A percentile compares a stretch with the other conserved stretches of the same genome.
phyloP scores from a whole-genome alignment of 2,329 filamentous ascomycete species.

The Monosporascus sp. region DNA sequence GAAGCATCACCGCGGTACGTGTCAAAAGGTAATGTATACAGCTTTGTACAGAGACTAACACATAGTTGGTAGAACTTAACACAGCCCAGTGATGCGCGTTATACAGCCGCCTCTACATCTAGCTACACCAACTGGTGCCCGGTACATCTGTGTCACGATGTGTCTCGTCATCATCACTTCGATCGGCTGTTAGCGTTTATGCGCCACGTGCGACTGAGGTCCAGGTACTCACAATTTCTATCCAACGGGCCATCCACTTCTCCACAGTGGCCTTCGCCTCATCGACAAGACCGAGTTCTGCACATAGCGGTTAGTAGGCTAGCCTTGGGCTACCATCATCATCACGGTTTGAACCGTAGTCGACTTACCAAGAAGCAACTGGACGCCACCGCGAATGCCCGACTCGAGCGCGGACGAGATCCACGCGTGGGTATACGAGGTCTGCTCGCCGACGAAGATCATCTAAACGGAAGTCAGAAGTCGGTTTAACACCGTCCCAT shows the following conservation, averaged over 20 bases:
- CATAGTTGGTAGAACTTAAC: too few relatives aligned
- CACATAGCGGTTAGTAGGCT: constrained; percentile 2
- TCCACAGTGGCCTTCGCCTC: constrained; percentile 61
- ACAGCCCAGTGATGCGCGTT: too few relatives aligned
- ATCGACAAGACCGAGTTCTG: constrained; percentile 60
- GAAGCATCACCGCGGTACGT: too few relatives aligned
- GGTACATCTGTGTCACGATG: too few relatives aligned
- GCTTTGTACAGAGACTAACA: too few relatives aligned
- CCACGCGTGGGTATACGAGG: constrained; percentile 68
- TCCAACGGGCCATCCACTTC: constrained; percentile 68
- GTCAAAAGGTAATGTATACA: too few relatives aligned
- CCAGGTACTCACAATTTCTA: constrained; percentile 33
- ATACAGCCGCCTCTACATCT: too few relatives aligned
- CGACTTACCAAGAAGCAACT: constrained; percentile 51
- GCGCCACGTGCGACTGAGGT: not conserved
- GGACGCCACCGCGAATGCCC: constrained; percentile 59
- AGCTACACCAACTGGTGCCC: too few relatives aligned
- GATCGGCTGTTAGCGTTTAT: not conserved
- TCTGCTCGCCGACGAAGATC: constrained; percentile 66
- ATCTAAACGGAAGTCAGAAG: constrained; percentile 32
- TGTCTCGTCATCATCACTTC: not conserved
- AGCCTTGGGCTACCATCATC: too few relatives aligned
- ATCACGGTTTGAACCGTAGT: not conserved
- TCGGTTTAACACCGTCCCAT: not conserved
- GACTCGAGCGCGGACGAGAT: constrained; percentile 64